Evolutionary conservation across 2,329 filamentous ascomycete species (phyloP).

Genomic region (Clonostachys rosea): DNA sequence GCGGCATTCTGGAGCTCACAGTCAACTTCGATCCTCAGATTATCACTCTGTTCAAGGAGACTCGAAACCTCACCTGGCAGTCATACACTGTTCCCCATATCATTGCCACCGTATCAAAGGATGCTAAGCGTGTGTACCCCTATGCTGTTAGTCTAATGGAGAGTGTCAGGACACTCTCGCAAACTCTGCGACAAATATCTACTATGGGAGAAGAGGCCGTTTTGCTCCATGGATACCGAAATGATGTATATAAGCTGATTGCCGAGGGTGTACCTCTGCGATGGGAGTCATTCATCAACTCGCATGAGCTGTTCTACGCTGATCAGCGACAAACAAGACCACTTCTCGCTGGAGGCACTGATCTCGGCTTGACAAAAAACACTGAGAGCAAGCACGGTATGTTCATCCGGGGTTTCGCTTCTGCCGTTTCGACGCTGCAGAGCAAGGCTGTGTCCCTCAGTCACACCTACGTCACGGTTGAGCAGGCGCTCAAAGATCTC

Average conservation of each 20-base stretch:
- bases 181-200: slow-evolving; percentile 79
- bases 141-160: slow-evolving; percentile 99
- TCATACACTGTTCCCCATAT: slow-evolving; percentile 92
- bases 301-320: slow-evolving; percentile 78
- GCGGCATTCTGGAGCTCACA: slow-evolving; percentile 79
- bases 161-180: slow-evolving; percentile 88
- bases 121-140: slow-evolving; percentile 97
- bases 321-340: slow-evolving; percentile 39
- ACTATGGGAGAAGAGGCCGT: slow-evolving; percentile 85
- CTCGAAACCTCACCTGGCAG: slow-evolving; percentile 91
- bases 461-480: slow-evolving; percentile 73
- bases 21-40: slow-evolving; percentile 98
- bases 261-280: slow-evolving; percentile 83
- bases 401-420: slow-evolving; percentile 91
- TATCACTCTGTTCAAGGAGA: slow-evolving; percentile 98
- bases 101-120: slow-evolving; percentile 93
- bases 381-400: slow-evolving; percentile 91
- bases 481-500: slow-evolving; percentile 79
- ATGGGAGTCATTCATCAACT: slow-evolving; percentile 98
- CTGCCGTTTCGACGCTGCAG: slow-evolving; percentile 82
- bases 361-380: slow-evolving; percentile 42
- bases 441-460: slow-evolving; percentile 77
- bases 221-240: slow-evolving; percentile 84
- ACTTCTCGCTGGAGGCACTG: slow-evolving; percentile 27
- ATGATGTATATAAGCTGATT: slow-evolving; percentile 80